Evolutionary conservation across 805 yeast species (phyloP).

Genomic region (Clavispora vitiphila): DNA sequence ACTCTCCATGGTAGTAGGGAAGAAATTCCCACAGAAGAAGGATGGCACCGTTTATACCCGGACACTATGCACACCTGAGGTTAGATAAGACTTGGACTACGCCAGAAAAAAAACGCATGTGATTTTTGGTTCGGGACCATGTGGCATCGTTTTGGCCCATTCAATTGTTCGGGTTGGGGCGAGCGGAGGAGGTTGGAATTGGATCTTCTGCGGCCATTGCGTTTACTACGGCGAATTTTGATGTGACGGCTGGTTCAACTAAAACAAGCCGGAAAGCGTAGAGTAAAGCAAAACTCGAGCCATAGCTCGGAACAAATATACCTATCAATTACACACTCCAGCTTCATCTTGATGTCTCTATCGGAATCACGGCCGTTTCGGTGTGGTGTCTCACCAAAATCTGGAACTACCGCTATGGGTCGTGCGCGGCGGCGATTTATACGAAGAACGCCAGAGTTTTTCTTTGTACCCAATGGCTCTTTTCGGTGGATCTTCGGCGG

Average conservation of each 20-base stretch:
- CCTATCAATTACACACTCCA: too few species aligned
- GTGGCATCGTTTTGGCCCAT: too few species aligned
- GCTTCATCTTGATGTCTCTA: too few species aligned
- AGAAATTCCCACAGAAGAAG: background rate
- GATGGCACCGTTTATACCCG: background rate
- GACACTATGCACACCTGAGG: background rate
- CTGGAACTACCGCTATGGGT: background rate
- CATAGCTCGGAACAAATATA: too few species aligned
- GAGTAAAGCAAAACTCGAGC: too few species aligned
- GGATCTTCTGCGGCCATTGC: too few species aligned
- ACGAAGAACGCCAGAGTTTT: background rate
- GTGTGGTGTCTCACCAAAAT: too few species aligned
- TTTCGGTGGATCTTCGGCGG: constrained; percentile 11
- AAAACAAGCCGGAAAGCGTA: too few species aligned
- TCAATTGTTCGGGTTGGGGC: background rate
- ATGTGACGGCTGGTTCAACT: too few species aligned
- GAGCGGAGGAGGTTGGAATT: too few species aligned
- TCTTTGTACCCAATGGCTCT: constrained; percentile 11
- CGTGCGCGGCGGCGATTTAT: background rate
- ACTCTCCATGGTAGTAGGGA: background rate
- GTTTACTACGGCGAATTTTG: too few species aligned
- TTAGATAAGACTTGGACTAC: background rate
- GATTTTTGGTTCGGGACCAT: background rate
- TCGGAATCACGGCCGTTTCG: too few species aligned
- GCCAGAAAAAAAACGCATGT: background rate